Base-by-base conservation (phyloP, 164 flowering plant genomes). In the Chimonanthus praecox region DNA sequence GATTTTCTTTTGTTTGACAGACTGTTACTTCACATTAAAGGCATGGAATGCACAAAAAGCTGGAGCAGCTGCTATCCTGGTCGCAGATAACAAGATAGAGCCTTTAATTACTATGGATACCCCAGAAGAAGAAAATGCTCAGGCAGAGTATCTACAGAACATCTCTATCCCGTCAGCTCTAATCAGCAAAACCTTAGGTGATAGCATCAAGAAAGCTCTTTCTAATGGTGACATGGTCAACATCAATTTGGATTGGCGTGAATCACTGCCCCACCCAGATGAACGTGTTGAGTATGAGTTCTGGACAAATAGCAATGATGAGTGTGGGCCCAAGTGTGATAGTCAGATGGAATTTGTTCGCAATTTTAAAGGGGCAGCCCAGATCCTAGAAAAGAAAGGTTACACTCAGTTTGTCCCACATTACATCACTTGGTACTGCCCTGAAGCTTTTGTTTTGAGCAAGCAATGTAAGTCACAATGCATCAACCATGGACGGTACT, bases 381-480 rank as follows among this genome's bases (percentile, higher is more conserved):
- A 92, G 78, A 87, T 96, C 74, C 97, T 96, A 73, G 99, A 92
- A 78, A 84, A 85, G 80, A 95, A 94, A 6, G 96, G 99, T 58
- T 94, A 92, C 72, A 87, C 94, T 54, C 95, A 87, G 77, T 96
- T 96, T 76, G 92, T 92, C 15, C 99, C 99, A 11, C 99, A 96
- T 83, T 96, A 96, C 75, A 96, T 94, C 74, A 96, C 99, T 74
- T 96, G 99, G 99, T 96, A 94, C 58, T 96, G 99, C 76, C 99
- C 98, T 47, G 84, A 84, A 72, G 91, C 98, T n/a, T 96, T 94
- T 80, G 87, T 85, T 7, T 47, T 87, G 47, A 96, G 97, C 83
- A 89, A 83, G 74, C 98, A 96, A 73, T 96, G 98, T 87, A 91
- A 87, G 78, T 91, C 97, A 21, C 98, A 94, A 71, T 96, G 98